Evolutionary conservation across 225 moss, liverwort and hornwort species (phyloP).

Genomic region (Thuidium tamariscinum): DNA sequence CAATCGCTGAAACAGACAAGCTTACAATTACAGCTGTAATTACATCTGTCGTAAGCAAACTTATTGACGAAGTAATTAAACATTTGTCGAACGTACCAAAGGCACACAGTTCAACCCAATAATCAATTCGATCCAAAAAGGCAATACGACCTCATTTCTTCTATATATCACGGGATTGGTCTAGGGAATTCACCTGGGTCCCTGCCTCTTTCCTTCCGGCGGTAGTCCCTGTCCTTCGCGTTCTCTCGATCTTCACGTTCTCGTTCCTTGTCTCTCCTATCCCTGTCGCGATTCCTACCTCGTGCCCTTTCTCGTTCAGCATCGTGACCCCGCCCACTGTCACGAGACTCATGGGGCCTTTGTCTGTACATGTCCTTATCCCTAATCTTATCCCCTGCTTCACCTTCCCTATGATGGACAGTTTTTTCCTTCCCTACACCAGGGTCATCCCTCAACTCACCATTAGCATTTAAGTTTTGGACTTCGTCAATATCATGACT

Average conservation of each 20-base stretch:
- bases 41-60: neutral
- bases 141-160: neutral
- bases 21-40: neutral
- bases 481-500: slow-evolving; percentile 63
- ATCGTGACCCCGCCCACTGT: slow-evolving; percentile 66
- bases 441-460: slow-evolving; percentile 74
- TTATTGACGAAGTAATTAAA: neutral
- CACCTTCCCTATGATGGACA: slow-evolving; percentile 59
- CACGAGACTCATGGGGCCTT: slow-evolving; percentile 39
- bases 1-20: neutral
- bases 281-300: slow-evolving; percentile 73
- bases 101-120: neutral
- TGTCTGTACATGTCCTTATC: slow-evolving; percentile 69
- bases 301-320: slow-evolving; percentile 67
- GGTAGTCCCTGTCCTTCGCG: slow-evolving; percentile 72
- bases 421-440: slow-evolving; percentile 64
- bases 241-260: slow-evolving; percentile 53
- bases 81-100: neutral
- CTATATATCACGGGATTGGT: neutral
- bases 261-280: slow-evolving; percentile 77
- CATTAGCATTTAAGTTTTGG: slow-evolving; percentile 58
- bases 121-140: neutral
- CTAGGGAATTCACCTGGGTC: slow-evolving; percentile 33
- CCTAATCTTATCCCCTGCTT: slow-evolving; percentile 64
- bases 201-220: slow-evolving; percentile 83